Percentiles rank a stretch among this genome's conserved stretches.
Evolutionary conservation across 2,329 filamentous ascomycete genomes (phyloP).

Genomic region (Zalaria sp.): DNA sequence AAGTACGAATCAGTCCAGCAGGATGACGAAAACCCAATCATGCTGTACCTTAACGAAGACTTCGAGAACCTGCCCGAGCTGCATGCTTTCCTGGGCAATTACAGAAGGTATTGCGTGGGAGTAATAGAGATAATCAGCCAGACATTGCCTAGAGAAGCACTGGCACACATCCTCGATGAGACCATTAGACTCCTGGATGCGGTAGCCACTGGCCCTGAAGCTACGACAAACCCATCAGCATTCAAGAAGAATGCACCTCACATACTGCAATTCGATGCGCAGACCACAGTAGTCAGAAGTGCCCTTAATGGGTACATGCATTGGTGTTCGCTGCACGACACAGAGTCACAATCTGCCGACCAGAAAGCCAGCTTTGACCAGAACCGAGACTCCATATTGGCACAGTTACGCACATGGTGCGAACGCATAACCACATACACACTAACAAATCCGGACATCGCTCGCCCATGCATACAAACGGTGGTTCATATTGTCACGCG

Average conservation of each 20-base stretch:
- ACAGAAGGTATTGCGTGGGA: constrained; percentile 75
- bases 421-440: constrained; percentile 1
- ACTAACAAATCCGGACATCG: constrained; percentile 52
- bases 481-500: constrained; percentile 1
- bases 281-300: constrained; percentile 21
- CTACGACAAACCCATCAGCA: constrained; percentile 9
- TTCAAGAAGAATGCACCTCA: constrained; percentile 54
- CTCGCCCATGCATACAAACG: constrained; percentile 3
- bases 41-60: constrained; percentile 77
- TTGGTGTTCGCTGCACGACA: background rate
- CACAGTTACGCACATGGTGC: background rate
- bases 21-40: constrained; percentile 64
- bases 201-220: no score
- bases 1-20: constrained; percentile 79
- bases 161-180: constrained; percentile 71
- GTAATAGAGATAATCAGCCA: constrained; percentile 80
- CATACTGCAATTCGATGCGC: constrained; percentile 71
- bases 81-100: constrained; percentile 91
- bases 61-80: constrained; percentile 89
- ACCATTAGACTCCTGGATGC: constrained; percentile 24
- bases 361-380: background rate
- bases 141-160: constrained; percentile 68
- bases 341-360: background rate
- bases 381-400: background rate
- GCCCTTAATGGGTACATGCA: constrained; percentile 5